Conservation (phyloP, 495 filamentous ascomycete species). For the Pseudevernia furfuracea region DNA sequence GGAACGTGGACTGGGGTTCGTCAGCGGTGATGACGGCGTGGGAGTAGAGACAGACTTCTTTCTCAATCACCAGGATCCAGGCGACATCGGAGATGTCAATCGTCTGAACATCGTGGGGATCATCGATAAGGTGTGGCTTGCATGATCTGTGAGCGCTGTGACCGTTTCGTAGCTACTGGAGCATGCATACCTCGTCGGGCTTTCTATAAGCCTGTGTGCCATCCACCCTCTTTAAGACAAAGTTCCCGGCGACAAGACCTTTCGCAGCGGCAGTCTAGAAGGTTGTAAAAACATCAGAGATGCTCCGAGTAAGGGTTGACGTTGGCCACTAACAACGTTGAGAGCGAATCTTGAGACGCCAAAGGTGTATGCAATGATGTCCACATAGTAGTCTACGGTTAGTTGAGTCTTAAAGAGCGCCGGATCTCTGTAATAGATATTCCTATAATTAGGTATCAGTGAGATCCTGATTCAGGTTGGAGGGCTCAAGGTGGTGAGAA, state of each 20-base stretch:
- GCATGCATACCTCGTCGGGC: slow-evolving; percentile 13
- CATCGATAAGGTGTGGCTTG: slow-evolving; percentile 64
- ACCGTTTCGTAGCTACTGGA: too few relatives aligned
- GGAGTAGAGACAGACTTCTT: slow-evolving; percentile 57
- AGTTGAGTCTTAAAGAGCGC: slow-evolving; percentile 68
- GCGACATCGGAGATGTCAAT: slow-evolving; percentile 47
- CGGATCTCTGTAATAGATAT: slow-evolving; percentile 85
- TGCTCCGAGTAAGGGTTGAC: not conserved
- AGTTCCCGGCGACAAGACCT: slow-evolving; percentile 55
- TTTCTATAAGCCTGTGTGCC: slow-evolving; percentile 21
- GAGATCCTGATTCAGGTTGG: not conserved
- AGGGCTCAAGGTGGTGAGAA: too few relatives aligned
- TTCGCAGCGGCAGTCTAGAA: slow-evolving; percentile 61
- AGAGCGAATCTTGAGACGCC: slow-evolving; percentile 51
- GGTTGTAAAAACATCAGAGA: not conserved
- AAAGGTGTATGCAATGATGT: slow-evolving; percentile 78
- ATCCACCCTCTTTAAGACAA: slow-evolving; percentile 35
- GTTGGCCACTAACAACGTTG: slow-evolving; percentile 49
- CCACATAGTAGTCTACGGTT: slow-evolving; percentile 69
- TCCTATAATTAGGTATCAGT: slow-evolving; percentile 42
- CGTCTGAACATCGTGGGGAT: slow-evolving; percentile 41
- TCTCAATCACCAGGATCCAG: slow-evolving; percentile 86
- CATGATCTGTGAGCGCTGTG: not conserved
- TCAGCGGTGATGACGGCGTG: slow-evolving; percentile 14
- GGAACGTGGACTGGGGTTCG: slow-evolving; percentile 63